phyloP scores from a whole-genome alignment of 164 flowering plant genomes.

The Hamamelis virginiana region DNA sequence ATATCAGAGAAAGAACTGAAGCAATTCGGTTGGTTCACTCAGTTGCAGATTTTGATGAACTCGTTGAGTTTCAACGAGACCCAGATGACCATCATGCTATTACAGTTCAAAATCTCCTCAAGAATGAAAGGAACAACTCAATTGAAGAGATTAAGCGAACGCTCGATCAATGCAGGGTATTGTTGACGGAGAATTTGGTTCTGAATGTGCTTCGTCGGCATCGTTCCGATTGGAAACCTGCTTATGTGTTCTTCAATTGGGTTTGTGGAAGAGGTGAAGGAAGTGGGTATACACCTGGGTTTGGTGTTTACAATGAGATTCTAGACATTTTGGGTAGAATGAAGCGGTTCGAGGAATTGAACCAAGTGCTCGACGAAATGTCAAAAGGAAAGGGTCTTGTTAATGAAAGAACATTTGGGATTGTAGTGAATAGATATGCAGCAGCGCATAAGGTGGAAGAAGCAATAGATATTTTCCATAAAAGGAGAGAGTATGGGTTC shows the following conservation, averaged over 20 bases:
- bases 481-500: conserved; percentile 58
- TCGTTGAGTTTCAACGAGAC: conserved; percentile 2
- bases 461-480: conserved; percentile 52
- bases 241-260: conserved; percentile 71
- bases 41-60: not conserved
- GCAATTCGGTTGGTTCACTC: not conserved
- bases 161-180: conserved; percentile 37
- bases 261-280: conserved; percentile 23
- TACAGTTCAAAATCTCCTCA: conserved; percentile 54
- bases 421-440: conserved; percentile 64
- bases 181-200: conserved; percentile 52
- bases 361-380: conserved; percentile 81
- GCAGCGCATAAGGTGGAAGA: conserved; percentile 71
- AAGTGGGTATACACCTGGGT: conserved; percentile 33
- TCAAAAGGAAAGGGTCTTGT: conserved; percentile 41
- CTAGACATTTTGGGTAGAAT: conserved; percentile 71
- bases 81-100: conserved; percentile 26
- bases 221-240: conserved; percentile 71
- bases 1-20: not conserved
- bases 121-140: conserved; percentile 29
- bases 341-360: conserved; percentile 51
- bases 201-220: conserved; percentile 62
- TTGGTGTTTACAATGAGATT: conserved; percentile 53
- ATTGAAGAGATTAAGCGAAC: conserved; percentile 35
- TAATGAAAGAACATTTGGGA: conserved; percentile 50